phyloP scores from a whole-genome alignment of 495 filamentous ascomycete genomes.

The Durotheca rogersii region DNA sequence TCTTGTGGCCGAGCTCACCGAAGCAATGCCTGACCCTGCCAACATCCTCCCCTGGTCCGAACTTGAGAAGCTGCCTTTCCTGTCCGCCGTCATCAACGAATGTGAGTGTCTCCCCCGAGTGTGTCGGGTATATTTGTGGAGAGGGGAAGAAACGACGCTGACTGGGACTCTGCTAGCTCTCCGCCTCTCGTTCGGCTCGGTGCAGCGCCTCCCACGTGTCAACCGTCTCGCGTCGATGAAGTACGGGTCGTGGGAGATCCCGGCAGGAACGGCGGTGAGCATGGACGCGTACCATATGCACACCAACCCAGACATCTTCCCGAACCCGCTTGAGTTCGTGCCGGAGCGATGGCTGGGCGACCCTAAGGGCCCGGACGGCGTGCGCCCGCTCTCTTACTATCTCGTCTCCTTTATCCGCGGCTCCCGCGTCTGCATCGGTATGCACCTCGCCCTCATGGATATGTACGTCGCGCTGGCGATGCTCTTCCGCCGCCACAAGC shows the following conservation, averaged over 20 bases:
- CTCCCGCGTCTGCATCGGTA: conserved; percentile 48
- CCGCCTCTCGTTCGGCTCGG: no score
- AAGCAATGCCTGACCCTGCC: conserved; percentile 19
- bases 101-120: no score
- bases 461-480: conserved; percentile 47
- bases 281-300: conserved; percentile 40
- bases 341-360: conserved; percentile 50
- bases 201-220: no score
- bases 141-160: no score
- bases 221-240: no score
- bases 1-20: conserved; percentile 35
- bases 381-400: conserved; percentile 37
- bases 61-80: conserved; percentile 38
- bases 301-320: conserved; percentile 42
- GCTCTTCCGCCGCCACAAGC: conserved; percentile 45
- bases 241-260: conserved; percentile 17
- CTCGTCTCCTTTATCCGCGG: conserved; percentile 51
- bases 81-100: conserved; percentile 43
- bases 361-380: conserved; percentile 25
- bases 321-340: conserved; percentile 40
- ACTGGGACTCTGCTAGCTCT: no score
- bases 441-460: conserved; percentile 50
- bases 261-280: conserved; percentile 19
- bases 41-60: conserved; percentile 19
- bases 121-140: no score